Percentiles rank a stretch among this genome's conserved stretches.
Evolutionary conservation across 2,329 filamentous ascomycete species (phyloP).

Genomic region (Nemania abortiva): DNA sequence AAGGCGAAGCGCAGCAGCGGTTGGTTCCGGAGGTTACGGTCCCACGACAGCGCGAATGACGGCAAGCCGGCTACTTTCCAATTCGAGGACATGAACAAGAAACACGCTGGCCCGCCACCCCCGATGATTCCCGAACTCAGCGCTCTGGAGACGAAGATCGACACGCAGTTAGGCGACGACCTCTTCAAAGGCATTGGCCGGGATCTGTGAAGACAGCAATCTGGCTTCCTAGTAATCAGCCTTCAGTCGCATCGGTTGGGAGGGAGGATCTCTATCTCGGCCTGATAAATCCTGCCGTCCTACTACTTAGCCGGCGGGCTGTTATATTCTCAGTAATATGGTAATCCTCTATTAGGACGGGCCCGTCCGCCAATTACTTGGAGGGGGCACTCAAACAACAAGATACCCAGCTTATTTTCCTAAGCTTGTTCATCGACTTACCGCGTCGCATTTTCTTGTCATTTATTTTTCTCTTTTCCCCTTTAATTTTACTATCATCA

Average conservation of each 20-base stretch:
- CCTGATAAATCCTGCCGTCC: slow-evolving; percentile 30
- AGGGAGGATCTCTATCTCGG: slow-evolving; percentile 7
- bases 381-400: slow-evolving; percentile 44
- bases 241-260: slow-evolving; percentile 1
- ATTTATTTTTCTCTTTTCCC: slow-evolving; percentile 22
- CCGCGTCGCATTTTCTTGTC: slow-evolving; percentile 46
- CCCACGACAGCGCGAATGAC: slow-evolving; percentile 49
- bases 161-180: slow-evolving; percentile 62
- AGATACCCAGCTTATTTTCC: slow-evolving; percentile 52
- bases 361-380: slow-evolving; percentile 37
- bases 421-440: slow-evolving; percentile 52
- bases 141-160: slow-evolving; percentile 63
- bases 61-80: slow-evolving; percentile 59
- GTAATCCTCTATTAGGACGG: slow-evolving; percentile 40
- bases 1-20: slow-evolving; percentile 68
- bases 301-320: slow-evolving; percentile 41
- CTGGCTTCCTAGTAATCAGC: slow-evolving; percentile 22
- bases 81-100: slow-evolving; percentile 56
- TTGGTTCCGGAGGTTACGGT: slow-evolving; percentile 69
- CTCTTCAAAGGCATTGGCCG: slow-evolving; percentile 67
- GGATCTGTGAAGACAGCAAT: slow-evolving; percentile 26
- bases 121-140: slow-evolving; percentile 71
- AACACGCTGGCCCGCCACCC: slow-evolving; percentile 64
- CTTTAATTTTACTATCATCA: slow-evolving; percentile 26
- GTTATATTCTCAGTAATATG: slow-evolving; percentile 43